Evolutionary conservation across 2,329 filamentous ascomycete species (phyloP).

Genomic region (Exophiala alcalophila): DNA sequence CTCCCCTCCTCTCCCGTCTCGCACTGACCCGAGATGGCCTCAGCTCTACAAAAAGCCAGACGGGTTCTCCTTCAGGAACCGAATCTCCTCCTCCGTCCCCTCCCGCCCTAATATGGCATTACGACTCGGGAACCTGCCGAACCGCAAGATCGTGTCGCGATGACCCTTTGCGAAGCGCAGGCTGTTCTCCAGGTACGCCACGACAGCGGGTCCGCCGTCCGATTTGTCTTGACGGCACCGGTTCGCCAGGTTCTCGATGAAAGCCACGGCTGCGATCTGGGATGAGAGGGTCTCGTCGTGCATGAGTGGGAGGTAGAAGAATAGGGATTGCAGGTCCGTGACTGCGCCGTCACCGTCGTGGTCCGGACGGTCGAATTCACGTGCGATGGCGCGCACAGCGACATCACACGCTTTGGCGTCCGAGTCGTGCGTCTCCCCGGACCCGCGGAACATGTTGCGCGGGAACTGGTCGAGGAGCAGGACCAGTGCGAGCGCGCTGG

Average conservation of each 20-base stretch:
- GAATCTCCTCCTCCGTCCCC: conserved; percentile 18
- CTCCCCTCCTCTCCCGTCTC: background rate
- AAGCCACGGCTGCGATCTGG: conserved; percentile 32
- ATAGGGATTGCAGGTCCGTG: conserved; percentile 23
- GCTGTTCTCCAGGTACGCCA: conserved; percentile 9
- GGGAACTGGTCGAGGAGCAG: conserved; percentile 42
- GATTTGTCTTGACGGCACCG: too few species aligned
- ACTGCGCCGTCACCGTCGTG: too few species aligned
- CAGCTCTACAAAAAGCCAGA: too few species aligned
- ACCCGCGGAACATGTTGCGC: conserved; percentile 38
- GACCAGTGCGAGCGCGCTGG: conserved; percentile 37
- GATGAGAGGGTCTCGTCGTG: conserved; percentile 37
- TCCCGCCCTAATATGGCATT: conserved; percentile 30
- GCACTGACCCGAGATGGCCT: too few species aligned
- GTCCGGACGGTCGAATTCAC: conserved; percentile 31
- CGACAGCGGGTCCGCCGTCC: background rate
- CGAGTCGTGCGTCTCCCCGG: conserved; percentile 34
- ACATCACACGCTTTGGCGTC: conserved; percentile 34
- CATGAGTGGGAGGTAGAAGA: conserved; percentile 37
- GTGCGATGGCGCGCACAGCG: conserved; percentile 32
- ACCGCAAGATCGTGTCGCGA: conserved; percentile 26
- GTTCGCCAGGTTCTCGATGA: conserved; percentile 29
- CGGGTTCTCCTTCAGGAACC: conserved; percentile 23
- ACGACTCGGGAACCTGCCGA: conserved; percentile 32
- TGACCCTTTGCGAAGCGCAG: conserved; percentile 28